Percentiles rank a stretch among this genome's conserved stretches.
These are phyloP conservation scores for Auxenochlorella pyrenoidosa DNA, from an alignment of 139 green algal genomes.

Conservation along the genomic window DNA sequence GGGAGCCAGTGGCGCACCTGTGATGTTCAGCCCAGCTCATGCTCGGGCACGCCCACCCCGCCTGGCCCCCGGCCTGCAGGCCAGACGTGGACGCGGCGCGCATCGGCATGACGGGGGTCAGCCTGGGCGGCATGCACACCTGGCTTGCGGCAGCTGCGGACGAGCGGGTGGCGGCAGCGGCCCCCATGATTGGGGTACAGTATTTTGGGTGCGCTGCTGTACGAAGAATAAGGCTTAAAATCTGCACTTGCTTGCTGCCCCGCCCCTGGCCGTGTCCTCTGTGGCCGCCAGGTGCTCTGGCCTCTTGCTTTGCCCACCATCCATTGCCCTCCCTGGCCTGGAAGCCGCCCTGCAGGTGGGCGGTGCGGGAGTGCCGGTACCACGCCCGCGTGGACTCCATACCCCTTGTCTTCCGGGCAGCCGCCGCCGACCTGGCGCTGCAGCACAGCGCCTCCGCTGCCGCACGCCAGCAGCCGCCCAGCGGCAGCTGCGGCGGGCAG, in stretches of 20 bases:
- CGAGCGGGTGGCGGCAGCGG: slow-evolving; percentile 58
- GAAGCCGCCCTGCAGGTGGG: slow-evolving; percentile 26
- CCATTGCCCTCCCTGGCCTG: neutral
- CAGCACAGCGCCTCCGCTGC: neutral
- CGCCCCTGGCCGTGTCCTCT: neutral
- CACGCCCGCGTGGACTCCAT: slow-evolving; percentile 61
- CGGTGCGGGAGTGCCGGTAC: slow-evolving; percentile 60
- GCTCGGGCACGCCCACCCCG: no score
- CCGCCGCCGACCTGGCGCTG: slow-evolving; percentile 36
- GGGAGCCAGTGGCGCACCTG: no score
- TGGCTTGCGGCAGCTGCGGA: slow-evolving; percentile 71
- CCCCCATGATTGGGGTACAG: slow-evolving; percentile 78
- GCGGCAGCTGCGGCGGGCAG: neutral
- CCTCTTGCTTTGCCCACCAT: no score
- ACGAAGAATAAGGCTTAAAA: no score
- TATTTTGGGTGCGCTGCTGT: slow-evolving; percentile 51
- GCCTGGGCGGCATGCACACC: slow-evolving; percentile 75
- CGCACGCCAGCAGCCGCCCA: neutral
- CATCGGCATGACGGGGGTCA: slow-evolving; percentile 74
- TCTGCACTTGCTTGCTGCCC: neutral
- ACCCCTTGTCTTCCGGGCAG: slow-evolving; percentile 60
- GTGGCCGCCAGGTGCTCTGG: no score
- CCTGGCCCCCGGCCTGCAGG: neutral
- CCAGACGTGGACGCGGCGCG: slow-evolving; percentile 65
- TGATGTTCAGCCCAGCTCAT: no score